Base-by-base conservation (phyloP, 225 moss, liverwort and hornwort genomes). In the Physcomitrellopsis africana region DNA sequence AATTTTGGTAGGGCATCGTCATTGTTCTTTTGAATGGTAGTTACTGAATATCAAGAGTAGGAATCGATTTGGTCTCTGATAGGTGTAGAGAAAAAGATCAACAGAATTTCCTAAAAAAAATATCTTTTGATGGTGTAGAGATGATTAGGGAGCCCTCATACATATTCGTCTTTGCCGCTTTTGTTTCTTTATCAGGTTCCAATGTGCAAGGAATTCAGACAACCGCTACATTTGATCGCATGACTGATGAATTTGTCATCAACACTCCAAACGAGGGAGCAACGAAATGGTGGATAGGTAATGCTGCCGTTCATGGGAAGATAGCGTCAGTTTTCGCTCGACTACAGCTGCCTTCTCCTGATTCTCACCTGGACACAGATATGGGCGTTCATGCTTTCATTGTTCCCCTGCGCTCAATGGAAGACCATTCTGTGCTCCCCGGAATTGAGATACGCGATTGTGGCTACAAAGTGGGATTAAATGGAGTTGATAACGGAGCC, bases 151-250 rank as follows among this genome's bases (percentile, higher is more conserved):
- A 37, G 4, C 3, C 7, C 32, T 37, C 7, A 37, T 37, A 4
- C 32, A 37, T 7, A 37, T 37, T 37, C 32, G 7, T 37, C 32
- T 37, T 37, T 37, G 0, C 7, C 32, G 32, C 32, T 4, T 37
- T 37, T 37, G 32, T 37, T 37, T 37, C 32, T 68, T 11, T 51
- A 49, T 54, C 85, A 93, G 93, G 93, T 43, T 93, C 93, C 10
- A 93, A 93, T 76, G 93, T 93, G 62, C 93, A 93, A 91, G 93
- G 93, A 60, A 91, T 93, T 59, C 82, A 93, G 73, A 93, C 93
- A 63, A 91, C 91, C 71, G 93, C 91, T 65, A 91, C 86, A 48
- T 93, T 87, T 81, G 93, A 93, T 76, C 75, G 83, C 52, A 72
- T 82, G 58, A 78, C 84, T 60, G 93, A 93, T 70, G 89, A 91